phyloP scores from a whole-genome alignment of 2,329 filamentous ascomycete genomes.

The Trichoderma sp. region DNA sequence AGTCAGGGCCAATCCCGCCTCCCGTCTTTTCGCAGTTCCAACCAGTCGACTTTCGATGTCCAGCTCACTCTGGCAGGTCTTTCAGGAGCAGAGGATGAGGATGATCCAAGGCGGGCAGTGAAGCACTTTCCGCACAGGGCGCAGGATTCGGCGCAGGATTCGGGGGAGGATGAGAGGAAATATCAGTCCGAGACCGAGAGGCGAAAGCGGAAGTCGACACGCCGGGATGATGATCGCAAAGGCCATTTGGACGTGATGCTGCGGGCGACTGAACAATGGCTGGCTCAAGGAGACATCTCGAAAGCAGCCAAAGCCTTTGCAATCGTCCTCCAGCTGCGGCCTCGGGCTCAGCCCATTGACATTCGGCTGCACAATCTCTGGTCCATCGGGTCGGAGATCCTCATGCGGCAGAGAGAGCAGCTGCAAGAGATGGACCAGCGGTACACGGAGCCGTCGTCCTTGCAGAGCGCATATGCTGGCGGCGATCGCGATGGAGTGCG shows the following conservation, averaged over 20 bases:
- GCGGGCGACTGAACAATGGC: conserved; percentile 69
- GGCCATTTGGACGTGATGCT: conserved; percentile 68
- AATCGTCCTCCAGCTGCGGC: conserved; percentile 64
- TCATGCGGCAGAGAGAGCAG: conserved; percentile 64
- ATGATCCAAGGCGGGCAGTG: conserved; percentile 43
- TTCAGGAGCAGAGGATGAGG: conserved; percentile 51
- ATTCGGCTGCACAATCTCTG: conserved; percentile 71
- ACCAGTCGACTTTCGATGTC: conserved; percentile 53
- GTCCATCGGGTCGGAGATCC: conserved; percentile 82
- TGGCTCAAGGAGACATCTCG: conserved; percentile 69
- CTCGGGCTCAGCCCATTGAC: conserved; percentile 57
- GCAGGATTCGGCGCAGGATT: conserved; percentile 22
- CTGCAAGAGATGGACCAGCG: conserved; percentile 21
- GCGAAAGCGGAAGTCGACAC: conserved; percentile 24
- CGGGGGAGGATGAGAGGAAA: neutral
- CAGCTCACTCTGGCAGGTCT: conserved; percentile 60
- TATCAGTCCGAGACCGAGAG: neutral
- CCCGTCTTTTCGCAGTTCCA: conserved; percentile 40
- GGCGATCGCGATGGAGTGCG: neutral
- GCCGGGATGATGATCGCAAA: conserved; percentile 31
- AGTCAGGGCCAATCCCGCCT: neutral
- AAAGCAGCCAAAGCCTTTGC: conserved; percentile 76
- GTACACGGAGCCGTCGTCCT: neutral
- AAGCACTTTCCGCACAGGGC: conserved; percentile 57
- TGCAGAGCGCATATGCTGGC: neutral